Evolutionary conservation across 1,284 basidiomycete species (phyloP).

Genomic region (Wolfiporia cocos): DNA sequence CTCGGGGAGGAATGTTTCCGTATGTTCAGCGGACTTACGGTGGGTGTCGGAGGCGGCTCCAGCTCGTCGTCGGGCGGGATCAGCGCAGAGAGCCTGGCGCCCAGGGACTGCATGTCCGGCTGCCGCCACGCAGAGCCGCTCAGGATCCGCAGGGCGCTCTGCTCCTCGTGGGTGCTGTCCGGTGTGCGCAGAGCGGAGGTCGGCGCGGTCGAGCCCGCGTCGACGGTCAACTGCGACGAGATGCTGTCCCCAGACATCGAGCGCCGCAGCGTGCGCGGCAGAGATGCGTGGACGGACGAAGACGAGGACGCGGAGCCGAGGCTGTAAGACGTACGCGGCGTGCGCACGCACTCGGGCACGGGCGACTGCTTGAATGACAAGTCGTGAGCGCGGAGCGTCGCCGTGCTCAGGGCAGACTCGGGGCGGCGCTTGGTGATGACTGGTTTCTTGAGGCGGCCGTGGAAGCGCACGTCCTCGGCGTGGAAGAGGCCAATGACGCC

Average conservation of each 20-base stretch:
- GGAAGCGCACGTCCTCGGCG: conserved; percentile 64
- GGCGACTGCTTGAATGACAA: conserved; percentile 2
- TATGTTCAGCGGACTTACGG: conserved; percentile 3
- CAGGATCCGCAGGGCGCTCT: too few species aligned
- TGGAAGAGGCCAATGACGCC: conserved; percentile 85
- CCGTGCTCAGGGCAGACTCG: conserved; percentile 18
- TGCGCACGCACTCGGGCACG: conserved; percentile 3
- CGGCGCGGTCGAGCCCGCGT: too few species aligned
- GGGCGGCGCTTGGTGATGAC: conserved; percentile 42
- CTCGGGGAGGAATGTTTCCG: conserved; percentile 2
- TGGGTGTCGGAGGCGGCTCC: neutral
- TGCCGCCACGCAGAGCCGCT: too few species aligned
- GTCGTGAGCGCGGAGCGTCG: conserved; percentile 16
- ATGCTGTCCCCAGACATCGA: too few species aligned
- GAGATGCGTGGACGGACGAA: too few species aligned
- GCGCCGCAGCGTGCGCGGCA: too few species aligned
- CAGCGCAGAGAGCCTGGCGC: too few species aligned
- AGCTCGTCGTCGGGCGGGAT: too few species aligned
- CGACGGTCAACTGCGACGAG: too few species aligned
- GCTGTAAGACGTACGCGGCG: neutral
- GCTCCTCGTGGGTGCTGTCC: too few species aligned
- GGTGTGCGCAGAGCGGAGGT: too few species aligned
- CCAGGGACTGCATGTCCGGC: too few species aligned
- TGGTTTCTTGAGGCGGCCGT: conserved; percentile 74
- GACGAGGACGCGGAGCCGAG: neutral